Base-by-base conservation (phyloP, 768 basidiomycete species). In the Leccinum disarticulatum region DNA sequence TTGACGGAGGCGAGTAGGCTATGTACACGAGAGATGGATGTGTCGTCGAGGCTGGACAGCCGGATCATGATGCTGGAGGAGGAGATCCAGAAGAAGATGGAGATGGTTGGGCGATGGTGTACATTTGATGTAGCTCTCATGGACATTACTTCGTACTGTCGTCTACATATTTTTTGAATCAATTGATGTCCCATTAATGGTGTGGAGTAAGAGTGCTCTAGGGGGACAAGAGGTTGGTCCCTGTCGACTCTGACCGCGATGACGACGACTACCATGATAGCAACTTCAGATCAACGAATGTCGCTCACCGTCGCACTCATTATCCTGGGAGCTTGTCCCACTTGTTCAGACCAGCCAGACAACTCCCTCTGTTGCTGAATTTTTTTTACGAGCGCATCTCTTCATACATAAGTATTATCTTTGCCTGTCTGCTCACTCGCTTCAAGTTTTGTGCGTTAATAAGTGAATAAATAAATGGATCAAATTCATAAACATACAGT, bases 301-400 rank as follows among this genome's bases (percentile, higher is more conserved):
- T 80, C 85, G 4, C 76, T 87, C n/a, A 71, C 84, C 0, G 77
- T 86, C 54, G 70, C 77, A 30, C 70, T 73, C 31, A 69, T 31
- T 9, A 55, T 22, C 22, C 22, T 22, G 69, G 72, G 30, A 65
- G 76, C 41, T 72, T 81, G 35, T 28, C 27, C 27, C 6, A 28
- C 4, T 28, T 28, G 27, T 80, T 73, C 72, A 80, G 73, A 22
- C 75, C 76, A 17, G 77, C 79, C 17, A 76, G 78, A 58, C 77
- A 79, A 60, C 71, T 89, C 1, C 93, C 95, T 4, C 88, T 90
- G 0, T 97, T 96, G 70, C 80, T 97, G 15, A 91, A 95, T n/a
- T n/a, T n/a, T n/a, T n/a, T n/a, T n/a, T 95, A 88, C 75, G 90
- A 89, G 27, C 27, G 27, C 27, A 28, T 28, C 4, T 28, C 6